phyloP scores from a whole-genome alignment of 2,329 filamentous ascomycete genomes.

The Amylocarpus encephaloides region DNA sequence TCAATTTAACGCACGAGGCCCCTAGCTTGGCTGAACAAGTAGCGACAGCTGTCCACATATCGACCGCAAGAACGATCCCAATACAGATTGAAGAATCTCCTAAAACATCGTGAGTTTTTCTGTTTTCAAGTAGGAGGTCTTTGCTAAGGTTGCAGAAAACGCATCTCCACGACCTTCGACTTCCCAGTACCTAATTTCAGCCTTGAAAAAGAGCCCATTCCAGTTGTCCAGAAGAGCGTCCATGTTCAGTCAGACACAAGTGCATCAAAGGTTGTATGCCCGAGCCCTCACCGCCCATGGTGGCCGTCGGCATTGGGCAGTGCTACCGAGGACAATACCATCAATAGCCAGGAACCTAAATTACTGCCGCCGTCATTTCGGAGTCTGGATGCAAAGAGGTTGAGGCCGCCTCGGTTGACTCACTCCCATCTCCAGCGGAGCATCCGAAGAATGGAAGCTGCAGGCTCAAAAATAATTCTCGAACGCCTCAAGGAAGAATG shows the following conservation, averaged over 20 bases:
- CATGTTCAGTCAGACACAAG: background rate
- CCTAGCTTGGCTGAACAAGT: slow-evolving; percentile 30
- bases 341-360: background rate
- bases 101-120: slow-evolving; percentile 11
- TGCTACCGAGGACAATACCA: background rate
- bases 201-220: background rate
- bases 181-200: slow-evolving; percentile 19
- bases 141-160: slow-evolving; percentile 6
- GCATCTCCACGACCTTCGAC: slow-evolving; percentile 16
- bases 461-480: slow-evolving; percentile 45
- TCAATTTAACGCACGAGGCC: slow-evolving; percentile 31
- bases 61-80: slow-evolving; percentile 17
- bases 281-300: slow-evolving; percentile 15
- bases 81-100: slow-evolving; percentile 16
- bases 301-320: slow-evolving; percentile 20
- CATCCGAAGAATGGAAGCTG: slow-evolving; percentile 48
- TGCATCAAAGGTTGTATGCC: background rate
- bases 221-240: background rate
- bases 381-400: background rate
- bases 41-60: slow-evolving; percentile 36
- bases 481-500: slow-evolving; percentile 48
- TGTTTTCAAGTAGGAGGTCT: background rate
- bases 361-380: background rate
- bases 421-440: slow-evolving; percentile 43
- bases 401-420: slow-evolving; percentile 10